Base-by-base conservation (phyloP, 371 early-diverging fungal genomes). In the Mucor plumbeus region DNA sequence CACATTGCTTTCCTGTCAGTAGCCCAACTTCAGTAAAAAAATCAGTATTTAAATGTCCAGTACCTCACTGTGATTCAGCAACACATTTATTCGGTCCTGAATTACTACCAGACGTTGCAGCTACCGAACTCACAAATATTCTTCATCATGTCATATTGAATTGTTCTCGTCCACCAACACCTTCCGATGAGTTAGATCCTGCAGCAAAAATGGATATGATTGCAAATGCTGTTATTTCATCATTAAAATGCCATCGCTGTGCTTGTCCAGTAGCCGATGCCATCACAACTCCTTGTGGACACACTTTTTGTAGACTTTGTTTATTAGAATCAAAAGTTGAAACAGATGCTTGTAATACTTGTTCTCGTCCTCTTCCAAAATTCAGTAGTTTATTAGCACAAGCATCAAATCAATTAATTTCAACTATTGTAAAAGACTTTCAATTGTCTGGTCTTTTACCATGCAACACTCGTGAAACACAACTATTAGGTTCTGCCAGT, bases 61-160 rank as follows among this genome's bases (percentile, higher is more conserved):
- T 63, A 50, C 34, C 70, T 6, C 64, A 67, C 19, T 74, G 74
- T 17, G 62, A 66, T 26, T 63, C 70, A 50, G 36, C 55, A n/a
- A 64, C 70, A 14, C 74, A 74, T 44, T 47, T 74, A 8, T 74
- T 74, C 58, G 74, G 74, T 3, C 74, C 74, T 31, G 64, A 70
- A 17, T 34, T 74, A 15, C 41, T 63, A 11, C 40, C 47, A 0
- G 70, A 74, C 40, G 59, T 39, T 14, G 61, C 67, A 31, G 41
- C 64, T 7, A 43, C 61, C 4, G 62, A 61, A 43, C 61, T 74
- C 11, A 53, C 63, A 11, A 35, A 67, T 43, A 58, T 61, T 8
- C 47, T 65, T 19, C 65, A 56, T n/a, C 36, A 55, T 13, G 39
- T 59, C 34, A 47, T 50, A 21, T 19, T 47, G 15, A 39, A 17